Conservation (phyloP, 2,329 filamentous ascomycete species). For the Rutstroemia sp. region DNA sequence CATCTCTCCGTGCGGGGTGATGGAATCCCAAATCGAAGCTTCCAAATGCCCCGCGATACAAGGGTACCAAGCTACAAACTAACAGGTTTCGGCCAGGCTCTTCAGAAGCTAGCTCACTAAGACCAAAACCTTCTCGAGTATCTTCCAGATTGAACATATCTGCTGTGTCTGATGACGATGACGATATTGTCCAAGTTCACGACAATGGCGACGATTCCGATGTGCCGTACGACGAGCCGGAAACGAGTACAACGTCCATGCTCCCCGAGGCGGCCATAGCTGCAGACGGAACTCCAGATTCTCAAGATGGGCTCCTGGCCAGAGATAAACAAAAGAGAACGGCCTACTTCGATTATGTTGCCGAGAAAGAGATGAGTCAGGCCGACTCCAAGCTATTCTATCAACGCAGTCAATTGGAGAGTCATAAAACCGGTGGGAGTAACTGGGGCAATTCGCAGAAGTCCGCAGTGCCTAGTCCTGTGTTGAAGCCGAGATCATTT, state of each 20-base stretch:
- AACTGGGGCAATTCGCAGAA: slow-evolving; percentile 27
- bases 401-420: slow-evolving; percentile 69
- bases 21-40: too few relatives aligned
- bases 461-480: slow-evolving; percentile 25
- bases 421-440: slow-evolving; percentile 27
- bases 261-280: slow-evolving; percentile 25
- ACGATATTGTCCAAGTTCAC: neutral
- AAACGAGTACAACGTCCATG: slow-evolving; percentile 16
- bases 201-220: slow-evolving; percentile 11
- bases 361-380: slow-evolving; percentile 90
- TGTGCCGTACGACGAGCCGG: slow-evolving; percentile 14
- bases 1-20: neutral
- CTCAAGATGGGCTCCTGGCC: slow-evolving; percentile 43
- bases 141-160: neutral
- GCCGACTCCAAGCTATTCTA: slow-evolving; percentile 95
- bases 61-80: slow-evolving; percentile 5
- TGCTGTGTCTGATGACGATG: neutral
- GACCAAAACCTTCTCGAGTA: neutral
- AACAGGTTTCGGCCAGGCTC: slow-evolving; percentile 3
- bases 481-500: slow-evolving; percentile 21
- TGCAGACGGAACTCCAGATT: slow-evolving; percentile 20
- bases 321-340: slow-evolving; percentile 62
- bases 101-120: neutral
- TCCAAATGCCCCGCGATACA: slow-evolving; percentile 5
- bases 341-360: slow-evolving; percentile 86